Evolutionary conservation across 257 asterid genomes (phyloP), one percentile per base, ranked within the genome.

Genomic region (Fraxinus pennsylvanica): DNA sequence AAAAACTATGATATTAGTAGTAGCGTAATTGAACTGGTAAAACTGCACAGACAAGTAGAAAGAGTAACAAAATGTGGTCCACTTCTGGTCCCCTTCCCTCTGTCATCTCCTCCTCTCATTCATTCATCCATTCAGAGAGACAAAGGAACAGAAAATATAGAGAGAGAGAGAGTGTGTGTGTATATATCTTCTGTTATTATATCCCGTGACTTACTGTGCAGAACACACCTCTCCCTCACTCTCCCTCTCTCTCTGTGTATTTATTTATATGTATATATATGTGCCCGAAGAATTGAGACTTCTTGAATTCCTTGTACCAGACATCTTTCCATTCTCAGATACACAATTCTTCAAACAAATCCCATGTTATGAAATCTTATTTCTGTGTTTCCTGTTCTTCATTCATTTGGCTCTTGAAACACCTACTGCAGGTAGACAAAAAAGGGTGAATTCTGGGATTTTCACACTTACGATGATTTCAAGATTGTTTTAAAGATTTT

Each of bases 161-260:
- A 57, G 29, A 59, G 52, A 76, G 47, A 76, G 50, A 39, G 61
- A 77, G 36, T 17, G 29, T 2, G 70, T 61, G 45, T 12, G 38
- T 43, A 10, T 43, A 14, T 43, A 43, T 43, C 52, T 22, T 61
- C 81, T 74, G 79, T 82, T 75, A 71, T 70, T 81, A 83, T 82
- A 77, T 84, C 94, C 86, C 92, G 94, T 91, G 95, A 90, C 93
- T 85, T 84, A 57, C 78, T 78, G 72, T 69, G 74, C 83, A 67
- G 33, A 25, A 25, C 68, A 61, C 14, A 19, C 9, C 35, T 39
- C 77, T 9, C 63, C 21, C 77, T 63, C 30, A 25, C 27, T 41
- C 81, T 17, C 6, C 1, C 21, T 45, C 77, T 13, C 61, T 10
- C 38, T 41, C 27, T 39, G 5, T 45, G 21, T 47, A 15, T 47